A percentile compares a stretch with the other conserved stretches of the same genome.
Evolutionary conservation across 495 filamentous ascomycete genomes (phyloP).

Genomic region (Pyrenula massariospora): DNA sequence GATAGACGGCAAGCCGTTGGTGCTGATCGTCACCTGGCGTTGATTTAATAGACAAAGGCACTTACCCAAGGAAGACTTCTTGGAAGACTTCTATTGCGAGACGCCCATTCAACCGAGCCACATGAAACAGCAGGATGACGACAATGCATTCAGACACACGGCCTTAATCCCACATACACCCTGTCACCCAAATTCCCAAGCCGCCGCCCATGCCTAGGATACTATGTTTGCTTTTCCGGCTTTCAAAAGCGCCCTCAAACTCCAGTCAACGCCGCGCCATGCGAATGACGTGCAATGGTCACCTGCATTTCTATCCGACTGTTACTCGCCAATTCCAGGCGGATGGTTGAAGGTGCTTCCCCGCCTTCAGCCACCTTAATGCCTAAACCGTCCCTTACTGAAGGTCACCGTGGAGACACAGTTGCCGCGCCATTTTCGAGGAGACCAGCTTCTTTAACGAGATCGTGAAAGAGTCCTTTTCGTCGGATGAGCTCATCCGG

Average conservation of each 20-base stretch:
- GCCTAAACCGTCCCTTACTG: background rate
- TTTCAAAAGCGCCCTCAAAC: background rate
- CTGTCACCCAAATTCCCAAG: too few relatives aligned
- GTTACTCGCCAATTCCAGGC: background rate
- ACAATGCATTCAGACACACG: background rate
- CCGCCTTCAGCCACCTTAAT: background rate
- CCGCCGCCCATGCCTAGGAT: too few relatives aligned
- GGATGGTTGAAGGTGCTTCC: background rate
- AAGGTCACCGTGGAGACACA: background rate
- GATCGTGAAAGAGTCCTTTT: slow-evolving; percentile 42
- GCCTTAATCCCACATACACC: too few relatives aligned
- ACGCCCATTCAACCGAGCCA: background rate
- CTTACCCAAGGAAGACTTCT: too few relatives aligned
- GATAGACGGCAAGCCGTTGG: too few relatives aligned
- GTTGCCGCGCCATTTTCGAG: slow-evolving; percentile 31
- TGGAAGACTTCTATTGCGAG: too few relatives aligned
- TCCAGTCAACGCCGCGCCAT: background rate
- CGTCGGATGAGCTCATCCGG: slow-evolving; percentile 39
- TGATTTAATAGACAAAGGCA: too few relatives aligned
- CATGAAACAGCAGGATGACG: background rate
- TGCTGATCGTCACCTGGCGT: too few relatives aligned
- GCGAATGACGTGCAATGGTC: background rate
- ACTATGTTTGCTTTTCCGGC: too few relatives aligned
- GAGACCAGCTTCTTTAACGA: slow-evolving; percentile 43
- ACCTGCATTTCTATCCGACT: background rate